Evolutionary conservation across 768 basidiomycete genomes (phyloP).

Genomic region (Lactifluus volemus): DNA sequence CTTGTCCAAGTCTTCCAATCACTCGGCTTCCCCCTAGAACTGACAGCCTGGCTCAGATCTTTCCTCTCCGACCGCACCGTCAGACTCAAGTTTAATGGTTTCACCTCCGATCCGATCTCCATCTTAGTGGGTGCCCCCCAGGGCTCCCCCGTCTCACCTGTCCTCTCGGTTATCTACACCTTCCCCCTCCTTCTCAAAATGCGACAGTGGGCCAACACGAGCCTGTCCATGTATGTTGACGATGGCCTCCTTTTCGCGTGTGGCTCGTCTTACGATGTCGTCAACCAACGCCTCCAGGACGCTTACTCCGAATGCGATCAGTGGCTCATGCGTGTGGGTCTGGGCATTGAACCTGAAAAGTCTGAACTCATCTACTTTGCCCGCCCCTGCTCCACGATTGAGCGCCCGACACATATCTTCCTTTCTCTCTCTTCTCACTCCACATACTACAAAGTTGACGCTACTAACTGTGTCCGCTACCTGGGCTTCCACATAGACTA

Average conservation of each 20-base stretch:
- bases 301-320: not conserved
- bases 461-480: not conserved
- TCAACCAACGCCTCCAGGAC: too few species aligned
- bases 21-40: too few species aligned
- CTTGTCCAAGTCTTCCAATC: too few species aligned
- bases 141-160: too few species aligned
- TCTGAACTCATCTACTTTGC: not conserved
- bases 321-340: not conserved
- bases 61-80: not conserved
- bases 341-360: not conserved
- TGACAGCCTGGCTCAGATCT: not conserved
- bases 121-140: too few species aligned
- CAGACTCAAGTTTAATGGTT: not conserved
- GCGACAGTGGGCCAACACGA: not conserved
- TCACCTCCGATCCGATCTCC: not conserved
- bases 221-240: not conserved
- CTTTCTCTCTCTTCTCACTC: not conserved
- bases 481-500: not conserved
- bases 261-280: too few species aligned
- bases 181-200: not conserved
- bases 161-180: not conserved
- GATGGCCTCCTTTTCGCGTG: too few species aligned
- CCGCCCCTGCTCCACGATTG: not conserved
- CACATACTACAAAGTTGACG: not conserved
- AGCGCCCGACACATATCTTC: too few species aligned